Percentiles rank a stretch among this genome's conserved stretches.
phyloP scores from a whole-genome alignment of 805 yeast genomes.

The Candida krabiensis region DNA sequence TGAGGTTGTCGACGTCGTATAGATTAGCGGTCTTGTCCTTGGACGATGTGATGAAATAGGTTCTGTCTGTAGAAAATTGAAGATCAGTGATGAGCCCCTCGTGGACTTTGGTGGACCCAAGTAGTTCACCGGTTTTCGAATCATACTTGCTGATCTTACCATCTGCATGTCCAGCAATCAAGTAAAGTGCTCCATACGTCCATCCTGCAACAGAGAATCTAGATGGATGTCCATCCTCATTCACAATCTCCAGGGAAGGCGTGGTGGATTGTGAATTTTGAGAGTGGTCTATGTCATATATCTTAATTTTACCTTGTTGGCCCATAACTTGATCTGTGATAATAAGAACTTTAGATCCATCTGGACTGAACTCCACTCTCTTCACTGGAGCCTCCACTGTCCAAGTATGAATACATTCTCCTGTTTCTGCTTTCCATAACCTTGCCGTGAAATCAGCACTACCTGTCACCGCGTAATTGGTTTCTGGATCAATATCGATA shows the following conservation, averaged over 20 bases:
- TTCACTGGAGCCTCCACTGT: constrained; percentile 82
- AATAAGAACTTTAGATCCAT: constrained; percentile 64
- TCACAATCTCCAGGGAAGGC: constrained; percentile 58
- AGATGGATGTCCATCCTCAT: constrained; percentile 45
- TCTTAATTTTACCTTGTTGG: constrained; percentile 68
- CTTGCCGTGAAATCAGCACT: constrained; percentile 86
- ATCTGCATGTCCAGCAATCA: constrained; percentile 85
- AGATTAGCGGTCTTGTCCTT: constrained; percentile 85
- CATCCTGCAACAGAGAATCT: constrained; percentile 85
- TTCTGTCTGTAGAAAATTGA: constrained; percentile 82
- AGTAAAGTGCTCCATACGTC: constrained; percentile 71
- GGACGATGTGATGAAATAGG: constrained; percentile 90
- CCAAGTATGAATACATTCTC: constrained; percentile 74
- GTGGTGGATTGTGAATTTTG: constrained; percentile 46
- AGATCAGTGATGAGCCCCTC: constrained; percentile 81
- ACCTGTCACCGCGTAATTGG: constrained; percentile 79
- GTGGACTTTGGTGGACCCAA: constrained; percentile 63
- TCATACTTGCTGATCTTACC: constrained; percentile 83
- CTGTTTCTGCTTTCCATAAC: constrained; percentile 81
- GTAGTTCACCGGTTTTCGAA: constrained; percentile 68
- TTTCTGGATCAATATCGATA: constrained; percentile 74
- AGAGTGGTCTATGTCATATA: constrained; percentile 58
- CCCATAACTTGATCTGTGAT: constrained; percentile 95
- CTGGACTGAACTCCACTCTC: constrained; percentile 82
- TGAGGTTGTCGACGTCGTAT: constrained; percentile 74